Conservation (phyloP, 495 filamentous ascomycete genomes). For the Cercophora newfieldiana region DNA sequence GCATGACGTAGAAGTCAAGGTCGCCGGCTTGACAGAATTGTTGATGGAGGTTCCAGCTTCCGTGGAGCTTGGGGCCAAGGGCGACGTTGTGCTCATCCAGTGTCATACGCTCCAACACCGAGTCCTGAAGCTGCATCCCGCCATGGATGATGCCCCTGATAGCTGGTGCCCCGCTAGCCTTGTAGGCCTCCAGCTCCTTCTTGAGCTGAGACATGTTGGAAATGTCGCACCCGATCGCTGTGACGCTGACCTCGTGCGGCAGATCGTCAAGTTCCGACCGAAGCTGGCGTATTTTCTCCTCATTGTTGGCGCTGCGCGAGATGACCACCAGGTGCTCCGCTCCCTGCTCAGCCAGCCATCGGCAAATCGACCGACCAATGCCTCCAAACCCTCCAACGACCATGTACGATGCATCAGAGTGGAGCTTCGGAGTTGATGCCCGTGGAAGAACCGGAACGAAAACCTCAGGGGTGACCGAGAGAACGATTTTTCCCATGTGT, state of each 20-base stretch:
- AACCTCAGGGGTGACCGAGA: slow-evolving; percentile 30
- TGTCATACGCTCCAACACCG: slow-evolving; percentile 49
- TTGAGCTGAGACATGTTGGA: slow-evolving; percentile 36
- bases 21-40: slow-evolving; percentile 24
- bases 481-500: slow-evolving; percentile 59
- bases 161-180: slow-evolving; percentile 35
- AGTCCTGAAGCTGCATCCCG: slow-evolving; percentile 57
- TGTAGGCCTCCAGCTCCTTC: slow-evolving; percentile 33
- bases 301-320: slow-evolving; percentile 51
- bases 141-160: slow-evolving; percentile 51
- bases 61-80: slow-evolving; percentile 50
- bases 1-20: slow-evolving; percentile 58
- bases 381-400: slow-evolving; percentile 65
- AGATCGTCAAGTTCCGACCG: slow-evolving; percentile 40
- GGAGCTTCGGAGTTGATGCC: slow-evolving; percentile 24
- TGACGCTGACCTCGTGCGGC: slow-evolving; percentile 33
- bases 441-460: slow-evolving; percentile 29
- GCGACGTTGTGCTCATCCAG: slow-evolving; percentile 42
- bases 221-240: slow-evolving; percentile 44
- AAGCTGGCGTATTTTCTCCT: slow-evolving; percentile 39
- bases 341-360: slow-evolving; percentile 58
- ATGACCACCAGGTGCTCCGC: slow-evolving; percentile 59
- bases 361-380: slow-evolving; percentile 58
- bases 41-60: slow-evolving; percentile 53
- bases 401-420: slow-evolving; percentile 54